These are phyloP conservation scores for Trichophyton equinum DNA, from an alignment of 2,329 filamentous ascomycete species.

Conservation along the genomic window DNA sequence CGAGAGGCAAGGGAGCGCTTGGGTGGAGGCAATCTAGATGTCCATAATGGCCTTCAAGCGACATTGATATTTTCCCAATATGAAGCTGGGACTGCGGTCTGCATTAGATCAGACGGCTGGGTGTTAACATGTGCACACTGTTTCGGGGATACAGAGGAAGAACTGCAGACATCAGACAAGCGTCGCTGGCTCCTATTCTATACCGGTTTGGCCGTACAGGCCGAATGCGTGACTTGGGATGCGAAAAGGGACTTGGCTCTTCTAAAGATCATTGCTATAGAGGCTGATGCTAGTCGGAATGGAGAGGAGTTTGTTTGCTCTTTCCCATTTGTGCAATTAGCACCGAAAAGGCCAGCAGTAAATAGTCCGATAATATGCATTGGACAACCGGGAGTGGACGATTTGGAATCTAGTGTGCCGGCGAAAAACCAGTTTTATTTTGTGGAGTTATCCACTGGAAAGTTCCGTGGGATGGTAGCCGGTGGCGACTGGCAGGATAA, in stretches of 20 bases:
- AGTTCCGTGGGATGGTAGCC: conserved; percentile 28
- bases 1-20: not conserved
- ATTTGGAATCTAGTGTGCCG: conserved; percentile 32
- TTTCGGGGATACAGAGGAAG: conserved; percentile 31
- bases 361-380: conserved; percentile 24
- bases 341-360: conserved; percentile 9
- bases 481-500: conserved; percentile 39
- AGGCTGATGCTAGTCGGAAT: not conserved
- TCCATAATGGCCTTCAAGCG: conserved; percentile 6
- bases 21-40: not conserved
- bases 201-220: conserved; percentile 29
- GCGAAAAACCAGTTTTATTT: conserved; percentile 37
- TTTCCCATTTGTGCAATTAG: conserved; percentile 15
- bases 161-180: conserved; percentile 20
- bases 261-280: conserved; percentile 28
- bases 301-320: not conserved
- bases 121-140: conserved; percentile 43
- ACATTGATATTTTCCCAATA: conserved; percentile 38
- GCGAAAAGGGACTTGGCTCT: conserved; percentile 36
- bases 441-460: conserved; percentile 36
- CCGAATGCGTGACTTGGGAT: conserved; percentile 34
- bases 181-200: conserved; percentile 35
- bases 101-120: conserved; percentile 34
- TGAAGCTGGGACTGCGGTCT: conserved; percentile 41
- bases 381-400: conserved; percentile 31